Conservation (phyloP, 1,139 yeast genomes). For the Blastobotrys serpentis region DNA sequence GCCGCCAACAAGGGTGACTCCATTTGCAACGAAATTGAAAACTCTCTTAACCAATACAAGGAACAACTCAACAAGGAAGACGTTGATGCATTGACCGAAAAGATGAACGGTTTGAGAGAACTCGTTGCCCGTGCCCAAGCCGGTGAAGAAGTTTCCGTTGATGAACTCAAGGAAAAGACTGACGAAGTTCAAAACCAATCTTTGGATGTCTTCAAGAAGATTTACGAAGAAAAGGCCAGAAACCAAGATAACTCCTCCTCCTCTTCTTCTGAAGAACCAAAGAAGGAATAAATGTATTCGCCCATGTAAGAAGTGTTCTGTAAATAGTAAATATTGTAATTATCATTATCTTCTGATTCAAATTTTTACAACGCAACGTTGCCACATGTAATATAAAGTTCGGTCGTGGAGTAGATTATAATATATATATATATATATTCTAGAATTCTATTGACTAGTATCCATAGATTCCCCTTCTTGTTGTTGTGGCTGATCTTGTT, state of each 20-base stretch:
- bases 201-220: conserved; percentile 90
- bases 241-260: conserved; percentile 24
- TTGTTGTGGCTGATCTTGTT: conserved; percentile 16
- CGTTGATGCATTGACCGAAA: conserved; percentile 80
- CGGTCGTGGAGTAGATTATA: too few relatives aligned
- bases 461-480: conserved; percentile 20
- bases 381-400: too few relatives aligned
- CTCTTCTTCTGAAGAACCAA: conserved; percentile 25
- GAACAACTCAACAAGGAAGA: conserved; percentile 87
- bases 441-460: conserved; percentile 14
- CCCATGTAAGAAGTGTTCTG: neutral
- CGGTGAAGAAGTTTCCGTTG: conserved; percentile 81
- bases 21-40: conserved; percentile 94
- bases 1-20: conserved; percentile 96
- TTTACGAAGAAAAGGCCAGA: conserved; percentile 72
- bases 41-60: conserved; percentile 90
- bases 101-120: conserved; percentile 80
- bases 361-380: too few relatives aligned
- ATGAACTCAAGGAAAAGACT: conserved; percentile 86
- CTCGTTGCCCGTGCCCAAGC: conserved; percentile 90
- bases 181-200: conserved; percentile 93
- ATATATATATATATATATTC: neutral
- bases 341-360: conserved; percentile 1
- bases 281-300: conserved; percentile 24
- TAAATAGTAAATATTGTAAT: conserved; percentile 6